Conservation (phyloP, 2,329 filamentous ascomycete species). For the Neurospora crassa region DNA sequence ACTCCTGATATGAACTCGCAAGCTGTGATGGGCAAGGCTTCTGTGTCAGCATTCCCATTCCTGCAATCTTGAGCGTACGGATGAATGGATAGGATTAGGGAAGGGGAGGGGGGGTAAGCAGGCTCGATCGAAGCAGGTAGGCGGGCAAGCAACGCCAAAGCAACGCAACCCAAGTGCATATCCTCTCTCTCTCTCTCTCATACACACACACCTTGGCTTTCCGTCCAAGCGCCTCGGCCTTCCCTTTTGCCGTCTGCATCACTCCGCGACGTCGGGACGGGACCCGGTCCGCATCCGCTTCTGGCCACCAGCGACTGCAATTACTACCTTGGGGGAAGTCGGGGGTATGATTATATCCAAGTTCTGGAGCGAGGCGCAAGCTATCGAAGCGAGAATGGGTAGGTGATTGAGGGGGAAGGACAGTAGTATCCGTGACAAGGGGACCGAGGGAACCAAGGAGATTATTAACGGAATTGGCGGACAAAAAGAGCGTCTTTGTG, state of each 20-base stretch:
- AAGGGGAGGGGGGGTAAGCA: constrained; percentile 4
- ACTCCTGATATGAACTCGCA: constrained; percentile 90
- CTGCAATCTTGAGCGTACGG: background rate
- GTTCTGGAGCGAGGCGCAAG: background rate
- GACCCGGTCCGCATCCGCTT: constrained; percentile 16
- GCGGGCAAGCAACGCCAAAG: background rate
- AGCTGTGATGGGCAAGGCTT: constrained; percentile 46
- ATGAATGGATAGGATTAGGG: background rate
- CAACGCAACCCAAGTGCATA: background rate
- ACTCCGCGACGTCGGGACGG: constrained; percentile 23
- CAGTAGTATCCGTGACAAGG: background rate
- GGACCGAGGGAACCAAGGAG: background rate
- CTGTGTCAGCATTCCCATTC: background rate
- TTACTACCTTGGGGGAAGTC: background rate
- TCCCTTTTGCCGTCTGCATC: constrained; percentile 46
- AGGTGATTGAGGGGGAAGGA: background rate
- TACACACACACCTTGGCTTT: constrained; percentile 44
- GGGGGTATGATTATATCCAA: background rate
- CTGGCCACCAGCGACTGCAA: background rate
- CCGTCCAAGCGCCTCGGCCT: constrained; percentile 48
- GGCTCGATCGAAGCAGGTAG: background rate
- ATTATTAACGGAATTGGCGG: background rate
- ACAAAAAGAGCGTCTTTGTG: background rate
- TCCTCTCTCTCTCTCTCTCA: background rate
- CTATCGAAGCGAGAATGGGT: background rate